These are phyloP conservation scores for Metschnikowia lunata DNA, from an alignment of 805 yeast genomes.

Conservation along the genomic window DNA sequence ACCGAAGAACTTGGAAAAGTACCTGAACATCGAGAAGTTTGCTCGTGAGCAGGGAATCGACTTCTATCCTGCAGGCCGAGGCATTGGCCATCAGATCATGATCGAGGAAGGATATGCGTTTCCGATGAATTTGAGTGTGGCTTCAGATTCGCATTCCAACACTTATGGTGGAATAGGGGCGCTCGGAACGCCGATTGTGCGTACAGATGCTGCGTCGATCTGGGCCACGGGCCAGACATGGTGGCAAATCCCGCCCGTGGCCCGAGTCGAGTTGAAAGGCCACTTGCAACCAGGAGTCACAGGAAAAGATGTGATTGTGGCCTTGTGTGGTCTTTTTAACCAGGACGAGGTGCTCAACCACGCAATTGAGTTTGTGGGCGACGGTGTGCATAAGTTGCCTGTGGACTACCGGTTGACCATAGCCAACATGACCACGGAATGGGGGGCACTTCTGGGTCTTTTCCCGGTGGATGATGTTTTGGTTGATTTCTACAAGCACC, in stretches of 20 bases:
- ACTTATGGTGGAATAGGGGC: slow-evolving; percentile 97
- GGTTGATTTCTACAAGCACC: slow-evolving; percentile 67
- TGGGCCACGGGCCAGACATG: slow-evolving; percentile 99
- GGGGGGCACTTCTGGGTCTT: slow-evolving; percentile 79
- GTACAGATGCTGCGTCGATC: slow-evolving; percentile 98
- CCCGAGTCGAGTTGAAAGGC: slow-evolving; percentile 83
- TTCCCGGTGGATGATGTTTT: slow-evolving; percentile 91
- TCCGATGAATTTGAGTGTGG: slow-evolving; percentile 89
- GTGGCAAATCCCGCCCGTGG: slow-evolving; percentile 99
- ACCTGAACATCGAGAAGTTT: slow-evolving; percentile 81
- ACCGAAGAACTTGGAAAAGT: slow-evolving; percentile 84
- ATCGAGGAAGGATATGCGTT: slow-evolving; percentile 98
- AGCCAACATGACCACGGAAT: slow-evolving; percentile 22
- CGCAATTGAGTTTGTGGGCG: slow-evolving; percentile 91
- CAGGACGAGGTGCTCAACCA: slow-evolving; percentile 90
- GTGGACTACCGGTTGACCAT: slow-evolving; percentile 46
- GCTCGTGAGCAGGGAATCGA: slow-evolving; percentile 90
- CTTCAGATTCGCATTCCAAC: slow-evolving; percentile 96
- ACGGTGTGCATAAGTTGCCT: slow-evolving; percentile 62
- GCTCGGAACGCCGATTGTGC: slow-evolving; percentile 93
- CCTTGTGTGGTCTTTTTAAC: slow-evolving; percentile 89
- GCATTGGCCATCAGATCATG: slow-evolving; percentile 99
- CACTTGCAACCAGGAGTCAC: slow-evolving; percentile 79
- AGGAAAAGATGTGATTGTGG: slow-evolving; percentile 96
- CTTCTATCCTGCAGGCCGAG: slow-evolving; percentile 98